Base-by-base conservation (phyloP, 2,329 filamentous ascomycete genomes). In the Mycogone perniciosa region DNA sequence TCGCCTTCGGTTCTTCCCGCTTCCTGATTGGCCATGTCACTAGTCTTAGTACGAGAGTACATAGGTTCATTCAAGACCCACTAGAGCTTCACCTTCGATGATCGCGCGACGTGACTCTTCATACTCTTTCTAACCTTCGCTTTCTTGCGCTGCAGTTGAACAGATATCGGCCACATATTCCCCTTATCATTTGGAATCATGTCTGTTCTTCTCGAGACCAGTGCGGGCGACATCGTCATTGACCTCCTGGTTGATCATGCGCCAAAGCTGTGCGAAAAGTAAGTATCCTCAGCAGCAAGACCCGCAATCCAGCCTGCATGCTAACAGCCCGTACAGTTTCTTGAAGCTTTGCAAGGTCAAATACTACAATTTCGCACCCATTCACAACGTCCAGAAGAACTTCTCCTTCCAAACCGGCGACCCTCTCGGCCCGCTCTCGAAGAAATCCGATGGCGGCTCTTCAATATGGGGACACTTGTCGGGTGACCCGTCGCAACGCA, bases 341-440 rank as follows among this genome's bases (percentile, higher is more conserved):
- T 76, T 99, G 51, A 97, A 99, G 78, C 88, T 99, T 61, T 96
- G 93, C 82, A 97, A 97, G 74, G 77, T 90, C 71, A 99, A 96
- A 75, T 99, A 97, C 74, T 99, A 96, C 82, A 97, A 97, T 75
- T 97, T 95, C 69, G 85, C 90, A 5, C 93, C 92, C 29, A 75
- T 97, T 49, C 89, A 96, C 72, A 90, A 86, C 59, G 82, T 99
- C 35, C 93, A 96, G 66, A 93, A 92, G 67, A 84, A 89, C 70
- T 97, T 96, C 71, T 95, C 91, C 54, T 96, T 96, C 71, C 92
- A 97, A 70, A 95, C 89, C 31, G 92, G 92, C 66, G 93, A 97
- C 64, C 92, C 92, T 9, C 84, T 97, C 48, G 92, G 93, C 9
- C 92, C 91, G 9, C 81, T 86, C 51, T 88, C 89, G 10, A 75